These are phyloP conservation scores for Boletus speciosus DNA, from an alignment of 768 basidiomycete species.

Conservation along the genomic window DNA sequence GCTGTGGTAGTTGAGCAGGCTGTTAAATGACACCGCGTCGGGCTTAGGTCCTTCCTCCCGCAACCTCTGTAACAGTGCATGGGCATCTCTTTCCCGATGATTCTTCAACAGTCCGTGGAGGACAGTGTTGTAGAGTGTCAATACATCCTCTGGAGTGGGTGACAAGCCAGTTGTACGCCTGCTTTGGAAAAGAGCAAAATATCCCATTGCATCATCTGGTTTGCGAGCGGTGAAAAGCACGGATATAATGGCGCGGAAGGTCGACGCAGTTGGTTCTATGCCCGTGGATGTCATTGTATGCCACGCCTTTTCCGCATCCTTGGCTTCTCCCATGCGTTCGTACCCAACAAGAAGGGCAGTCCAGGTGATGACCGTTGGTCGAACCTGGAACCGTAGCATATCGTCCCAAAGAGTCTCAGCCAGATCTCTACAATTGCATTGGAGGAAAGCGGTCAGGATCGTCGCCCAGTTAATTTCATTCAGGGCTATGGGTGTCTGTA, in stretches of 20 bases:
- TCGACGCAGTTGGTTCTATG: conserved; percentile 54
- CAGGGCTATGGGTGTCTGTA: conserved; percentile 45
- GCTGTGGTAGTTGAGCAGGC: conserved; percentile 65
- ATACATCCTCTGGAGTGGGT: conserved; percentile 28
- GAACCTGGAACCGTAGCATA: conserved; percentile 46
- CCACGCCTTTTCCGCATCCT: conserved; percentile 61
- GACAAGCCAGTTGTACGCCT: conserved; percentile 14
- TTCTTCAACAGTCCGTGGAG: conserved; percentile 60
- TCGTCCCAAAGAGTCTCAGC: conserved; percentile 70
- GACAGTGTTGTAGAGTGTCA: conserved; percentile 69
- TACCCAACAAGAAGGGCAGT: conserved; percentile 67
- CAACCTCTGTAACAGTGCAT: conserved; percentile 43
- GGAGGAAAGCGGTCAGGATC: conserved; percentile 64
- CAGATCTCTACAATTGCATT: conserved; percentile 49
- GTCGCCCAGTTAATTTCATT: conserved; percentile 59
- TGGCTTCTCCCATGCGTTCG: conserved; percentile 45
- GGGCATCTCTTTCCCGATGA: conserved; percentile 39
- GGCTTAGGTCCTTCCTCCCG: conserved; percentile 53
- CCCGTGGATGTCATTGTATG: conserved; percentile 54
- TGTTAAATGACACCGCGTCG: conserved; percentile 79
- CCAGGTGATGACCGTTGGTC: conserved; percentile 62
- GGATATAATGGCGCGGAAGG: conserved; percentile 71
- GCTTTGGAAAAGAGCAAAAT: conserved; percentile 49
- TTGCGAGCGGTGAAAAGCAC: conserved; percentile 52
- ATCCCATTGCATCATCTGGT: conserved; percentile 47